Base-by-base conservation (phyloP, 2,329 filamentous ascomycete genomes). In the Fusarium chlamydosporum region DNA sequence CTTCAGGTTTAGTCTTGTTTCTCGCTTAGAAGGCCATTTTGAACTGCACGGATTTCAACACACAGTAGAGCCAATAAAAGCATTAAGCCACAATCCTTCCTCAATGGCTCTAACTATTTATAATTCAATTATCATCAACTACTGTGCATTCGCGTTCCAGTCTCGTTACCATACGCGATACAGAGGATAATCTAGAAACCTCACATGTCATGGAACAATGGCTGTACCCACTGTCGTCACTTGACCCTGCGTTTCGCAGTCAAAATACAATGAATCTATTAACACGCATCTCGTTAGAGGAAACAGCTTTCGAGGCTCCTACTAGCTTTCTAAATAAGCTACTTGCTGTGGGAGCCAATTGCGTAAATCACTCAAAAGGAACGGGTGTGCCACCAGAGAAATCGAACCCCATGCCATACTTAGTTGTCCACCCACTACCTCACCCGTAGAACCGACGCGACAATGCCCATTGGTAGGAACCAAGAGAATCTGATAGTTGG, bases 341-440 rank as follows among this genome's bases (percentile, higher is more conserved):
- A 4, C 52, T 55, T 7, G 52, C 52, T 7, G 41, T 55, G 3
- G 52, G 52, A 5, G 52, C 52, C 4, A 55, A 55, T 6, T 55
- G 48, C 4, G 35, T 34, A 1, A 31, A 26, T 3, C 52, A 55
- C 11, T 3, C 48, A 11, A 37, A 12, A 23, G 52, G 48, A 26
- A 55, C 48, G 52, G 42, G 42, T 3, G 33, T 55, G 1, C 13
- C 34, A 10, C 26, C 18, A 15, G 41, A 55, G 26, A 55, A 55
- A 23, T 55, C 41, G 52, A 18, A 55, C 23, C 52, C 52, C 4
- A n/a, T 47, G 18, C 42, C 52, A 18, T 55, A 47, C 10, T 55
- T 55, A 47, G 52, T 9, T 55, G 52, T 6, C 52, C 52, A 13
- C 52, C 41, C 15, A 55, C 52, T 0, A 55, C 2, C 2, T 48